Evolutionary conservation across 768 basidiomycete species (phyloP), one percentile per base, ranked within the genome.

Genomic region (Punctularia strigosozonata): DNA sequence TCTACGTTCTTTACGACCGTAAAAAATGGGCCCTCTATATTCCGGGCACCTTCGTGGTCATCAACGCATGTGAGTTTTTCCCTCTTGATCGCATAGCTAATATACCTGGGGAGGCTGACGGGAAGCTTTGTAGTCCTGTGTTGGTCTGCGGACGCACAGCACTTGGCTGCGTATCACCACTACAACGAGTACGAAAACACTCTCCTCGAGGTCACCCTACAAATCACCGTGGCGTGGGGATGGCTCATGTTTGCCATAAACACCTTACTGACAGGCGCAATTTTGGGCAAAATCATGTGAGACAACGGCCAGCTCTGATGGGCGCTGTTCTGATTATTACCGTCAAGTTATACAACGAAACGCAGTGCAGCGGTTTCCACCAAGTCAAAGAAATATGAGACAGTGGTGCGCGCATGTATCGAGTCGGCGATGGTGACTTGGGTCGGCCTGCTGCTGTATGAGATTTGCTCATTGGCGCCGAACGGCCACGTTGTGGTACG

Each of bases 361-460:
- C n/a, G n/a, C 15, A 20, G 6, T 36, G 20, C 24, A n/a, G n/a
- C n/a, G n/a, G 6, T 3, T 2, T 20, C 15, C 14, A 28, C 26
- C 12, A n/a, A 36, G 23, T 3, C 20, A 13, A 17, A 6, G 6
- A 37, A 7, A 23, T 43, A 48, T 22, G 19, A 15, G 12, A 34
- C 26, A 0, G 34, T 43, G 15, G 19, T 49, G 23, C 41, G 43
- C 12, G 51, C 50, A 4, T 36, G 46, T 31, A 45, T 51, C 39
- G 51, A 51, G 39, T 49, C 51, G 12, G 51, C 51, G 13, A 22
- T 46, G 4, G 46, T 51, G 5, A 53, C 51, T 17, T 53, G 51
- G 51, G 25, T 53, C n/a, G 51, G 51, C 5, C 43, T 53, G n/a
- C 38, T 53, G 5, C 28, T 53, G 15, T 43, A 40, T 31, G 50